Evolutionary conservation across 228 moss, liverwort and hornwort species (phyloP), one percentile per base, ranked within the genome.

Genomic region (Sphagnum fallax): DNA sequence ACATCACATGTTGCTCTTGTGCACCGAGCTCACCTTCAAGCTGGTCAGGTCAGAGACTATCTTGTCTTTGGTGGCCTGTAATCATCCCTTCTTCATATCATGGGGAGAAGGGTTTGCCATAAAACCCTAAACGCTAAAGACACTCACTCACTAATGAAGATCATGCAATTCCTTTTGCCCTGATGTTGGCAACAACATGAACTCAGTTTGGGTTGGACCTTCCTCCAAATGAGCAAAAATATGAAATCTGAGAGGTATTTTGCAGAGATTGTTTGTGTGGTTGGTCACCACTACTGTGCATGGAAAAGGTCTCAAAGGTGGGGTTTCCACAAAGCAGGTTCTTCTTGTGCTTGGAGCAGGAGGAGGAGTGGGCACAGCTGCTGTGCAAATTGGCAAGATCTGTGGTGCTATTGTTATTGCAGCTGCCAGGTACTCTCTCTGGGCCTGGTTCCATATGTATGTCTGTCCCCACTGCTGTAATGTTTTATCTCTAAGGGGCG

Each of bases 401-500:
- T 72, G 88, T 72, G 98, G 98, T 69, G 98, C 98, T 62, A 78
- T 88, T 67, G 98, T 98, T 52, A 92, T 98, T 62, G 98, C 93
- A 65, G 92, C 78, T 64, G 98, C 98, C 62, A 98, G 97, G 97
- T 92, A 71, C 13, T 16, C 47, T 62, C 61, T 62, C 61, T 51
- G 61, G 16, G 32, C 50, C 62, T 48, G 10, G 15, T 49, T 47
- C 60, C 48, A 15, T 49, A 50, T 12, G 13, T 10, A 47, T 6
- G 62, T 32, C 10, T 67, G 50, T 47, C 4, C 48, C 65, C 15
- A 65, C 5, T 65, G 12, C 5, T 12, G 48, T 32, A 6, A 8
- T 52, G 49, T 15, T 12, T 14, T 68, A 2, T 59, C n/a, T 2
- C 5, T 13, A 62, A 62, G 16, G n/a, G 47, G 16, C 7, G 5